Conservation (phyloP, 495 filamentous ascomycete genomes). For the Penicillium lividum region DNA sequence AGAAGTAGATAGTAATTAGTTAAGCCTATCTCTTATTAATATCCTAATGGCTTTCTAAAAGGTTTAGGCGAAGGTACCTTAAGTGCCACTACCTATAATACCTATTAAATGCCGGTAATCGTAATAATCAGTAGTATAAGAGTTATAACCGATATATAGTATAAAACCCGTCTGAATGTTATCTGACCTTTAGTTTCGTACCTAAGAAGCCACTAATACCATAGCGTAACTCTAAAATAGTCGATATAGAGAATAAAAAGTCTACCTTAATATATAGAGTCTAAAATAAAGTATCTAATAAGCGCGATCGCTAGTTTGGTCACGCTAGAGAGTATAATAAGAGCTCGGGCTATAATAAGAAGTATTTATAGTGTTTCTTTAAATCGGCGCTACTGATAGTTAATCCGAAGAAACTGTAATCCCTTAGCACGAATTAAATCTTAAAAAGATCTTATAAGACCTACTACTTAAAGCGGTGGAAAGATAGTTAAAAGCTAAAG, state of each 20-base stretch:
- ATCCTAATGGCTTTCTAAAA: neutral
- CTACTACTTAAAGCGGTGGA: neutral
- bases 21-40: neutral
- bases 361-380: neutral
- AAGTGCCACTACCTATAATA: neutral
- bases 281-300: neutral
- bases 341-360: neutral
- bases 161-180: neutral
- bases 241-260: neutral
- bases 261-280: neutral
- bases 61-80: neutral
- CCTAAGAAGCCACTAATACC: neutral
- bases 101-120: neutral
- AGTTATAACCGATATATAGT: neutral
- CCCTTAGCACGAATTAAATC: neutral
- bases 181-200: neutral
- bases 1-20: neutral
- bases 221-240: neutral
- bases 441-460: neutral
- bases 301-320: neutral
- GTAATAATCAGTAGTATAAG: neutral
- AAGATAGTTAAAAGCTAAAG: neutral
- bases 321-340: neutral
- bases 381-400: neutral
- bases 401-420: neutral